phyloP scores from a whole-genome alignment of 208 protist genomes.

The Porcisia deanei region DNA sequence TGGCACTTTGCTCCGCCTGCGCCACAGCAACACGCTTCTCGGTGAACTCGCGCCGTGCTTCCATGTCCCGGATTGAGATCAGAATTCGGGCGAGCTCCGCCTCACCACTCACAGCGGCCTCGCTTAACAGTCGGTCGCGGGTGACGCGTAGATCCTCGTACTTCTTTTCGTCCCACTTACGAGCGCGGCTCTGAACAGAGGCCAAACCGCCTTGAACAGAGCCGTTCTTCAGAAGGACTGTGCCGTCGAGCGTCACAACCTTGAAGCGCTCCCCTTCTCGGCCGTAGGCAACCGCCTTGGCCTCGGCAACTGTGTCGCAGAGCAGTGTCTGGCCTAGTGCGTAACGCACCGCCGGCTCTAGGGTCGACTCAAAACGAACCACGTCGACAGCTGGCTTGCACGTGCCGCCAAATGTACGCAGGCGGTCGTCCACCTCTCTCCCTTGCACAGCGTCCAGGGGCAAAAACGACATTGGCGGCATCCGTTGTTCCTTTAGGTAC shows the following conservation, averaged over 20 bases:
- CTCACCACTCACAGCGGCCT: constrained; percentile 60
- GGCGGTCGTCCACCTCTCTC: constrained; percentile 88
- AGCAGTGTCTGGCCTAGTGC: constrained; percentile 96
- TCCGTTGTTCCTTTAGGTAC: constrained; percentile 96
- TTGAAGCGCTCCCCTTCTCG: constrained; percentile 77
- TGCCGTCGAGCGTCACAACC: constrained; percentile 96
- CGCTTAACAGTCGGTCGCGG: constrained; percentile 69
- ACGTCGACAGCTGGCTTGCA: constrained; percentile 95
- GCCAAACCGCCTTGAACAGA: constrained; percentile 94
- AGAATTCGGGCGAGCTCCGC: constrained; percentile 73
- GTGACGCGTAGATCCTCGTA: constrained; percentile 78
- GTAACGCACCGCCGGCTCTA: constrained; percentile 93
- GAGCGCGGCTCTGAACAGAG: constrained; percentile 75
- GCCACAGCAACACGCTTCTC: constrained; percentile 48
- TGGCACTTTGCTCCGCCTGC: constrained; percentile 31
- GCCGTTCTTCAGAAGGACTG: constrained; percentile 95
- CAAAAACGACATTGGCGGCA: constrained; percentile 95
- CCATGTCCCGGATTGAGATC: constrained; percentile 68
- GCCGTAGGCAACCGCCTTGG: constrained; percentile 86
- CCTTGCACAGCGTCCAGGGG: constrained; percentile 93
- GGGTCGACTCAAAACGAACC: constrained; percentile 81
- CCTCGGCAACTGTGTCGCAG: constrained; percentile 94
- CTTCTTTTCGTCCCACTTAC: constrained; percentile 94
- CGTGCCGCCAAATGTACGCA: constrained; percentile 91
- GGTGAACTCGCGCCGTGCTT: constrained; percentile 66